phyloP scores from a whole-genome alignment of 2,329 filamentous ascomycete species.

The Gremmenia infestans region DNA sequence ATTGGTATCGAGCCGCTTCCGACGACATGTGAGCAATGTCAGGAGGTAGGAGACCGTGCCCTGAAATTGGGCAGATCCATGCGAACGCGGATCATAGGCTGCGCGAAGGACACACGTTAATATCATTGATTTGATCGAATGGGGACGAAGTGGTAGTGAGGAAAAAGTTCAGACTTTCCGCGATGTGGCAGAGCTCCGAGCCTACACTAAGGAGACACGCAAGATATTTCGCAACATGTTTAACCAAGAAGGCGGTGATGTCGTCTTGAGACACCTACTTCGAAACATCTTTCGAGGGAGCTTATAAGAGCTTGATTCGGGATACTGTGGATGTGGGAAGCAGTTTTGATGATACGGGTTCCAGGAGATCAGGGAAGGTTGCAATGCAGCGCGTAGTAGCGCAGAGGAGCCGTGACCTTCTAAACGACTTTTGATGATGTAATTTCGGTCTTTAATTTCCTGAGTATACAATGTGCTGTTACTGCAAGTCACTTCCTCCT shows the following conservation, averaged over 20 bases:
- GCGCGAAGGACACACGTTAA: slow-evolving; percentile 20
- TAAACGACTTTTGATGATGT: no score
- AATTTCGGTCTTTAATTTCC: no score
- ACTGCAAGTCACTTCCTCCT: no score
- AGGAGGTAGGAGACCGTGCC: slow-evolving; percentile 17
- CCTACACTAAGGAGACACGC: slow-evolving; percentile 17
- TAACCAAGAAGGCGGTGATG: slow-evolving; percentile 18
- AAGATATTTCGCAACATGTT: slow-evolving; percentile 22
- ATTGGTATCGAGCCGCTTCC: slow-evolving; percentile 22
- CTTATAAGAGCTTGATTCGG: not conserved
- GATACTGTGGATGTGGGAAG: not conserved
- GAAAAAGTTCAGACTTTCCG: slow-evolving; percentile 20
- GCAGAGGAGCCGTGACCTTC: not conserved
- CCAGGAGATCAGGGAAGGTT: not conserved
- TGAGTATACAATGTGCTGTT: no score
- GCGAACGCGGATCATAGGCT: slow-evolving; percentile 15
- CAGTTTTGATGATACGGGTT: no score
- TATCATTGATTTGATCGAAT: slow-evolving; percentile 24
- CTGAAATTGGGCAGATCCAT: slow-evolving; percentile 14
- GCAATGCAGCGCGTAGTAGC: not conserved
- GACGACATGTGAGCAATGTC: slow-evolving; percentile 16
- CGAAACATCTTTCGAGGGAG: slow-evolving; percentile 20
- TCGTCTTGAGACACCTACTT: slow-evolving; percentile 22
- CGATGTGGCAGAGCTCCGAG: slow-evolving; percentile 16
- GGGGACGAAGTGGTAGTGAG: slow-evolving; percentile 19